A percentile compares a stretch with the other conserved stretches of the same genome.
Evolutionary conservation across 2,329 filamentous ascomycete genomes (phyloP).

Genomic region (Fonsecaea monophora): DNA sequence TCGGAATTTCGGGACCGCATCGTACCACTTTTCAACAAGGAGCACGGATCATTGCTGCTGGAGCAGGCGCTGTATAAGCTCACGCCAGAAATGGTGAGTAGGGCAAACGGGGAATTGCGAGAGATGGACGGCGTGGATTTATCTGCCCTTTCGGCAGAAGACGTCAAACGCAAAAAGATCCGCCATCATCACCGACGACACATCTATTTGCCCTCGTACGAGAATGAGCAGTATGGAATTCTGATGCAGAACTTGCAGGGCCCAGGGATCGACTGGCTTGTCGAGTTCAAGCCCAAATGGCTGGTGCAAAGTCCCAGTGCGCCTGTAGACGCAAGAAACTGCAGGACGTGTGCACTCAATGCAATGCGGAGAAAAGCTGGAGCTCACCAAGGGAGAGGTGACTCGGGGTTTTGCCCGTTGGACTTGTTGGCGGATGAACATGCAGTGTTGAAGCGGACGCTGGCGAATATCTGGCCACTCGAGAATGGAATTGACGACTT

Average conservation of each 20-base stretch:
- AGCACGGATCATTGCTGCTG: slow-evolving; percentile 40
- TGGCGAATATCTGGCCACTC: slow-evolving; percentile 30
- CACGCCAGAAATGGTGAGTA: slow-evolving; percentile 60
- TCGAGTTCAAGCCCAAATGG: slow-evolving; percentile 89
- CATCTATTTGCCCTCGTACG: slow-evolving; percentile 56
- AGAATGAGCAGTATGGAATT: slow-evolving; percentile 67
- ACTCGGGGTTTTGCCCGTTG: slow-evolving; percentile 66
- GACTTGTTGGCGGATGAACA: slow-evolving; percentile 56
- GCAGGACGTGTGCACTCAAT: slow-evolving; percentile 74
- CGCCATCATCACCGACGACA: slow-evolving; percentile 59
- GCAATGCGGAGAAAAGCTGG: slow-evolving; percentile 52
- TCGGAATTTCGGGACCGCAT: slow-evolving; percentile 59
- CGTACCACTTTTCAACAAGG: slow-evolving; percentile 61
- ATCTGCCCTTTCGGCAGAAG: slow-evolving; percentile 9
- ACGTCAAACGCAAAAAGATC: slow-evolving; percentile 21
- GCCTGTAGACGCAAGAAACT: slow-evolving; percentile 67
- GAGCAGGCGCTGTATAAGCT: slow-evolving; percentile 55
- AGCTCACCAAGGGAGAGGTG: slow-evolving; percentile 37
- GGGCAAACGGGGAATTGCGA: slow-evolving; percentile 53
- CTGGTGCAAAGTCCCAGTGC: slow-evolving; percentile 76
- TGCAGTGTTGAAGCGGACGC: slow-evolving; percentile 50
- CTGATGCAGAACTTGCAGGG: slow-evolving; percentile 75
- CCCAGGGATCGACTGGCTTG: slow-evolving; percentile 44
- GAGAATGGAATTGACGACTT: slow-evolving; percentile 44
- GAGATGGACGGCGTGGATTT: slow-evolving; percentile 48